Percentiles rank a stretch among this genome's conserved stretches.
These are phyloP conservation scores for Erysimum cheiri DNA, from an alignment of 441 rosid species.

Conservation along the genomic window DNA sequence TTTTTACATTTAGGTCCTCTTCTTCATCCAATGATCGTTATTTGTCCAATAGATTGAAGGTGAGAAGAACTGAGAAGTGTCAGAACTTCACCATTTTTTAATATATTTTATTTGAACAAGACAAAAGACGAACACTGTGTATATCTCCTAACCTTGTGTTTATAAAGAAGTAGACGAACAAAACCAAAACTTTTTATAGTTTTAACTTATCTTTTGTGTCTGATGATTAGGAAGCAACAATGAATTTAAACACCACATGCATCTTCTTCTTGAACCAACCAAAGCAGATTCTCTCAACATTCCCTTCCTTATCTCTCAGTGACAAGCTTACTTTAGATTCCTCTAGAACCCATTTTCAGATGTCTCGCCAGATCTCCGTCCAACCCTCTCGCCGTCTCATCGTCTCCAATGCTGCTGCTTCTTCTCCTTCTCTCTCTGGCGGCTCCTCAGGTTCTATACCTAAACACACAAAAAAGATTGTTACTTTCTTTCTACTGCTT, in stretches of 20 bases:
- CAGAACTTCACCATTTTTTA: not conserved
- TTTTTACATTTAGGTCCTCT: conserved; percentile 28
- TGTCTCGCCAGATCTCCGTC: conserved; percentile 29
- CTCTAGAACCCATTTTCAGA: conserved; percentile 27
- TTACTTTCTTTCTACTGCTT: conserved; percentile 17
- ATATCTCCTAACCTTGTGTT: not conserved
- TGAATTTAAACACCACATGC: conserved; percentile 29
- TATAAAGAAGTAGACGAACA: not conserved
- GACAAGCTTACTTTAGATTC: conserved; percentile 17
- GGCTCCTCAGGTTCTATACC: conserved; percentile 39
- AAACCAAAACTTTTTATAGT: not conserved
- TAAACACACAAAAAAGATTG: not conserved
- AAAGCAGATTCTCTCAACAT: conserved; percentile 32
- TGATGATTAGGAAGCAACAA: conserved; percentile 24
- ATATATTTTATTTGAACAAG: not conserved
- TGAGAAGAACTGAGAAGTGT: conserved; percentile 1
- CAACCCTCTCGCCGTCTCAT: conserved; percentile 32
- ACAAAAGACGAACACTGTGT: conserved; percentile 10
- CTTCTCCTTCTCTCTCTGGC: conserved; percentile 43
- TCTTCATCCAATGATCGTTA: not conserved
- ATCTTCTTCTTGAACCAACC: conserved; percentile 27
- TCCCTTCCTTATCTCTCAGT: conserved; percentile 26
- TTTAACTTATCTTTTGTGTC: conserved; percentile 27
- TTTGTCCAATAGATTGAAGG: conserved; percentile 22
- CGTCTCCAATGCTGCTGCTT: conserved; percentile 45